Conservation (phyloP, 164 flowering plant species). For the Vitis labrusca region DNA sequence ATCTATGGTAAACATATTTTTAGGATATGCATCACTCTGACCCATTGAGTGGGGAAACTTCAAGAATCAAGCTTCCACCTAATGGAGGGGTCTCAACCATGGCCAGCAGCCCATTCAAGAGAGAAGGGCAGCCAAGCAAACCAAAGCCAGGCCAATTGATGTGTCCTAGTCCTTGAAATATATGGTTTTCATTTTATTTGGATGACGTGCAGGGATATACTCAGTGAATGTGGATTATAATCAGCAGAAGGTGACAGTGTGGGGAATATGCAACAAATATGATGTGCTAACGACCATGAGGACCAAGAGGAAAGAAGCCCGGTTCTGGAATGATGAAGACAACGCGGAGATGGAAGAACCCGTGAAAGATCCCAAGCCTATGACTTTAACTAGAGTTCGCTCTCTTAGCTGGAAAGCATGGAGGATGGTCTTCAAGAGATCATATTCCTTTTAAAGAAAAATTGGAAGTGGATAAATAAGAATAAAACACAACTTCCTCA, state of each 20-base stretch:
- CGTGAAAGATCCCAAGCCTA: conserved; percentile 1
- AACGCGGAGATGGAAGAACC: background rate
- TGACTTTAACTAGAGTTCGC: conserved; percentile 21
- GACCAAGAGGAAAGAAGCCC: conserved; percentile 69
- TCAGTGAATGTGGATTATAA: conserved; percentile 60
- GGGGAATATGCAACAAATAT: conserved; percentile 72
- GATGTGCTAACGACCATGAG: conserved; percentile 54
- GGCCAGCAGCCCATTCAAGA: too few relatives aligned
- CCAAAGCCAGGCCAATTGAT: too few relatives aligned
- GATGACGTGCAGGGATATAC: conserved; percentile 55
- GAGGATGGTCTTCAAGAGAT: conserved; percentile 42
- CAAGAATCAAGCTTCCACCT: too few relatives aligned
- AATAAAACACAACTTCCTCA: background rate
- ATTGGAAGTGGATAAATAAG: too few relatives aligned
- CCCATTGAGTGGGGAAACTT: too few relatives aligned
- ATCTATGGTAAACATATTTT: too few relatives aligned
- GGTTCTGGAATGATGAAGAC: conserved; percentile 61
- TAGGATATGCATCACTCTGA: too few relatives aligned
- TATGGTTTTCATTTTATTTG: background rate
- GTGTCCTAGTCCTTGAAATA: too few relatives aligned
- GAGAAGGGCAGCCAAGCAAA: too few relatives aligned
- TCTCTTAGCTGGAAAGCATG: conserved; percentile 46
- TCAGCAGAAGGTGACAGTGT: conserved; percentile 66
- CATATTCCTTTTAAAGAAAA: conserved; percentile 35
- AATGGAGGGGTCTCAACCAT: too few relatives aligned